Conservation (phyloP, 805 yeast genomes). For the Barnettozyma pratensis region DNA sequence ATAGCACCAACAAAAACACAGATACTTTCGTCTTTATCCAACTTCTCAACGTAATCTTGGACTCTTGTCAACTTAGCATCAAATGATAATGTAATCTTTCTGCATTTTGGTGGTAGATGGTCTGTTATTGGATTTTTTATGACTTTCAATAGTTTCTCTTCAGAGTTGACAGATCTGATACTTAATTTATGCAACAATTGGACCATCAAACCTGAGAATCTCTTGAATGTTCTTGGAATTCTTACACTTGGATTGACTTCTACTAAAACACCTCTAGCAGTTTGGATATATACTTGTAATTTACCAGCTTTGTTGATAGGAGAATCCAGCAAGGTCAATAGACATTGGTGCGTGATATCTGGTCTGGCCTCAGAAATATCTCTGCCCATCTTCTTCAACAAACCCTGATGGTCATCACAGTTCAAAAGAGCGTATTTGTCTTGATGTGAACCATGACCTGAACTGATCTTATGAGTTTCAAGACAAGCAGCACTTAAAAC, state of each 20-base stretch:
- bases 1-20: conserved; percentile 99
- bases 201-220: conserved; percentile 97
- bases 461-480: conserved; percentile 87
- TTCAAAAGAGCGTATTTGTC: conserved; percentile 91
- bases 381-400: conserved; percentile 91
- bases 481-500: conserved; percentile 95
- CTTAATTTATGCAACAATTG: conserved; percentile 89
- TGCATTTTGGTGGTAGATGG: conserved; percentile 93
- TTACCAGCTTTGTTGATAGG: conserved; percentile 97
- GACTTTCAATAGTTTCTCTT: conserved; percentile 88
- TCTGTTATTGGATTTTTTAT: conserved; percentile 97
- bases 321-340: conserved; percentile 89
- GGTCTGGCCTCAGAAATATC: conserved; percentile 98
- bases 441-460: conserved; percentile 65
- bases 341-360: conserved; percentile 98
- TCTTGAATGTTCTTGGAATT: conserved; percentile 96
- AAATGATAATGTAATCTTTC: conserved; percentile 85
- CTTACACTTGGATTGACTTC: conserved; percentile 96
- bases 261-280: conserved; percentile 89
- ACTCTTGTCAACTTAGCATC: conserved; percentile 87
- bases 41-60: conserved; percentile 75
- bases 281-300: conserved; percentile 92
- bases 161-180: conserved; percentile 91
- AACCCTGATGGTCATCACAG: conserved; percentile 98
- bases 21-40: conserved; percentile 86